Evolutionary conservation across 2,329 filamentous ascomycete species (phyloP).

Genomic region (Coniochaeta sp.): DNA sequence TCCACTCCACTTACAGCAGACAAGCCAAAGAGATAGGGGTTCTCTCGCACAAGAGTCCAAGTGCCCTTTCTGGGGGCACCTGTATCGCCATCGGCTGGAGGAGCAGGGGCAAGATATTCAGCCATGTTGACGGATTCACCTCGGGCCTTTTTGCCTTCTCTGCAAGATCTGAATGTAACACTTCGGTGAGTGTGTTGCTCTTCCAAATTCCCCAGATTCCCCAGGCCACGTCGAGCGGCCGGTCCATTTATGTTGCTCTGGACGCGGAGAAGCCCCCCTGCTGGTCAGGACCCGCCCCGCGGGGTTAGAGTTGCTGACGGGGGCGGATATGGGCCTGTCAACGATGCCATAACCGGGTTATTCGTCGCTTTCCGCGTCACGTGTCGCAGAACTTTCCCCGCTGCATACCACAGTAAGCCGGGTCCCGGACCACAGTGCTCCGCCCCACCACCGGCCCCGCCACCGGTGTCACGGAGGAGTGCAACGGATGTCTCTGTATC

Average conservation of each 20-base stretch:
- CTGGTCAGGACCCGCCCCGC: neutral
- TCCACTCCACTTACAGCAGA: conserved; percentile 24
- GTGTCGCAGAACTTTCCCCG: neutral
- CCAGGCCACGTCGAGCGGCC: neutral
- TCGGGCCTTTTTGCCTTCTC: neutral
- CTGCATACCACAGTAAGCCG: neutral
- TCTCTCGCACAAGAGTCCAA: conserved; percentile 23
- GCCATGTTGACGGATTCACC: neutral
- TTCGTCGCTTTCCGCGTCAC: too few species aligned
- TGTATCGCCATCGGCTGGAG: conserved; percentile 4
- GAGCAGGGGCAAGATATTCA: neutral
- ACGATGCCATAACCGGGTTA: neutral
- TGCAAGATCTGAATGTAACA: neutral
- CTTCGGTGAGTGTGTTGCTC: neutral
- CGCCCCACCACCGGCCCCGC: neutral
- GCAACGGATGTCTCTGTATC: neutral
- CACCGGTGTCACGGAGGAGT: neutral
- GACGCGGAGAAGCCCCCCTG: neutral
- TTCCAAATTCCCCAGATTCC: neutral
- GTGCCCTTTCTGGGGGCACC: conserved; percentile 15
- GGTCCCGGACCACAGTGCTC: conserved; percentile 2
- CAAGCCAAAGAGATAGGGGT: conserved; percentile 36
- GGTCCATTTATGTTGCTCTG: neutral
- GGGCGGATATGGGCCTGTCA: neutral
- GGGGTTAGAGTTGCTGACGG: neutral